Evolutionary conservation across 495 filamentous ascomycete species (phyloP), one percentile per base, ranked within the genome.

Genomic region (Penicillium turbatum): DNA sequence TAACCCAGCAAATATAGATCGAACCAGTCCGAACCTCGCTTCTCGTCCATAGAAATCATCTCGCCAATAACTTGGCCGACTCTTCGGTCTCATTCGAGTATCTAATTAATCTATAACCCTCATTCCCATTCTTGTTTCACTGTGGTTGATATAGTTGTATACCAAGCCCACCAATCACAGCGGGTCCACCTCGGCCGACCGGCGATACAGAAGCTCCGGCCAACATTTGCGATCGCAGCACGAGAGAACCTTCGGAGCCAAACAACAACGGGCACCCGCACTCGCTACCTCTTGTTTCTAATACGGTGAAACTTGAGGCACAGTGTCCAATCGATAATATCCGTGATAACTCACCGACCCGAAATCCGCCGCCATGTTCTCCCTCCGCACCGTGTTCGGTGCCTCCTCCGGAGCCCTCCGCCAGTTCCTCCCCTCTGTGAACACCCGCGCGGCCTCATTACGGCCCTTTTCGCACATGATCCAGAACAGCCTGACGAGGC

Each of bases 361-460:
- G n/a, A 55, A 61, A 69, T 13, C 39, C 31, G 45, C 45, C 45
- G 39, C 30, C 37, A 71, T 76, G 69, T 58, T 69, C 32, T 69
- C 69, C 45, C 56, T 76, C 50, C 72, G 68, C 56, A 59, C 67
- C 60, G 53, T 67, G 51, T 59, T 74, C 62, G 59, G 65, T 50
- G 62, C 70, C 54, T 65, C 64, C 46, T 56, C 64, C 53, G 58
- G 59, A 36, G 60, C 65, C 46, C 60, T 73, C 59, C 67, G 67
- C 64, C 71, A 72, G 54, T 60, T 75, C 44, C 65, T 70, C 60
- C 70, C 75, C 57, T 69, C 63, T 44, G 72, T 77, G 44, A 69
- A 80, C 48, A 48, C 62, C 48, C 53, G 54, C 32, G 58, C 54
- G 9, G 63, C 50, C 47, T 60, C 64, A 30, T 42, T 69, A 21